A percentile compares a stretch with the other conserved stretches of the same genome.
phyloP scores from a whole-genome alignment of 371 early-diverging fungal species.

The Umbelopsis sp. region DNA sequence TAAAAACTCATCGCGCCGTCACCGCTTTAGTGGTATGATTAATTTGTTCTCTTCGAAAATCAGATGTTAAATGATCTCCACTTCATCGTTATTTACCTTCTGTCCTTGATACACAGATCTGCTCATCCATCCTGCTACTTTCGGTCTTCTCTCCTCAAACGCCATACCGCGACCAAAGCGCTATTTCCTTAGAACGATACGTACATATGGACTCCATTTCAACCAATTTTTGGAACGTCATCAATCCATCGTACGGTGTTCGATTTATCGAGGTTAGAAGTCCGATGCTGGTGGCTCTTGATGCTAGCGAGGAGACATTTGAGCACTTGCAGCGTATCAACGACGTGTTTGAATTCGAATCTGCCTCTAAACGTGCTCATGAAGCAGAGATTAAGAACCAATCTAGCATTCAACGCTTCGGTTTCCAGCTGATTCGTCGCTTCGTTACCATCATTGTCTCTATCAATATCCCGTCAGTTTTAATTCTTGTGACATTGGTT shows the following conservation, averaged over 20 bases:
- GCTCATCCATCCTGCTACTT: slow-evolving; percentile 29
- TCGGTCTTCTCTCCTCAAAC: slow-evolving; percentile 26
- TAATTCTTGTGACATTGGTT: slow-evolving; percentile 32
- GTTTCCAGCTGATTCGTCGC: slow-evolving; percentile 24
- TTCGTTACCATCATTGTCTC: slow-evolving; percentile 22
- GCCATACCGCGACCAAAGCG: background rate
- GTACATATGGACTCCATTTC: slow-evolving; percentile 24
- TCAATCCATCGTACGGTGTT: slow-evolving; percentile 33
- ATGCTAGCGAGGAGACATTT: slow-evolving; percentile 11
- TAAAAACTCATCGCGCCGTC: slow-evolving; percentile 36
- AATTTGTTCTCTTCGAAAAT: background rate
- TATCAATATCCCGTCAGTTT: slow-evolving; percentile 36
- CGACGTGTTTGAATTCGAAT: slow-evolving; percentile 24
- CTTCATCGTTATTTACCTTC: background rate
- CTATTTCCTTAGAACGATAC: background rate
- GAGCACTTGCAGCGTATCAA: slow-evolving; percentile 3
- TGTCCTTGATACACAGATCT: slow-evolving; percentile 23
- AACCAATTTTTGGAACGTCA: slow-evolving; percentile 31
- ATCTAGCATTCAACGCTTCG: slow-evolving; percentile 26
- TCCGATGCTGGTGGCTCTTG: slow-evolving; percentile 24
- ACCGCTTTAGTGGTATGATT: slow-evolving; percentile 36
- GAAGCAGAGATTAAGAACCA: slow-evolving; percentile 22
- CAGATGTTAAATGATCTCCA: background rate
- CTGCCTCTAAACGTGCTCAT: slow-evolving; percentile 20
- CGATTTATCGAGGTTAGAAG: slow-evolving; percentile 32